phyloP scores from a whole-genome alignment of 345 rosid genomes.

The Fremontodendron californicum region DNA sequence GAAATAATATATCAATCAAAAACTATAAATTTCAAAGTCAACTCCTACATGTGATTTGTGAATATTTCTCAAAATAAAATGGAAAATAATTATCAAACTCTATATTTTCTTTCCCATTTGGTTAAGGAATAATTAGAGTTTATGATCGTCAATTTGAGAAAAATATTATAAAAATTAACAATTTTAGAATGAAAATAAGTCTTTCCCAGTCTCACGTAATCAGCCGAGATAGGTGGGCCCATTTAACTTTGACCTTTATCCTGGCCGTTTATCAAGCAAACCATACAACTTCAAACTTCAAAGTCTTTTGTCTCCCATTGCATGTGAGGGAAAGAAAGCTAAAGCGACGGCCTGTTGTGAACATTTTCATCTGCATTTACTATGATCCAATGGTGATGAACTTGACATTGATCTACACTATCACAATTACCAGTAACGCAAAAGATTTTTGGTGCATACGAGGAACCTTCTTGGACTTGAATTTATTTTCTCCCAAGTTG shows the following conservation, averaged over 20 bases:
- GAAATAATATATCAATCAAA: too few species aligned
- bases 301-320: not conserved
- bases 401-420: not conserved
- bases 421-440: not conserved
- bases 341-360: not conserved
- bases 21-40: too few species aligned
- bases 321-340: not conserved
- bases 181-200: too few species aligned
- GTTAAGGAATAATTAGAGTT: not conserved
- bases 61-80: too few species aligned
- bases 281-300: not conserved
- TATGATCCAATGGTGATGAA: conserved; percentile 1
- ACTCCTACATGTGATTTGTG: too few species aligned
- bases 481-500: not conserved
- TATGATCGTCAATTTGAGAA: too few species aligned
- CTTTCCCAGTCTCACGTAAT: not conserved
- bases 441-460: not conserved
- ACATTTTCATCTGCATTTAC: not conserved
- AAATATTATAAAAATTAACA: too few species aligned
- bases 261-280: too few species aligned
- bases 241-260: not conserved
- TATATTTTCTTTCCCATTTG: too few species aligned
- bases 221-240: not conserved
- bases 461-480: not conserved
- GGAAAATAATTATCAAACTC: too few species aligned